Evolutionary conservation across 305 asterid genomes (phyloP).

Genomic region (Rubia peregrina): DNA sequence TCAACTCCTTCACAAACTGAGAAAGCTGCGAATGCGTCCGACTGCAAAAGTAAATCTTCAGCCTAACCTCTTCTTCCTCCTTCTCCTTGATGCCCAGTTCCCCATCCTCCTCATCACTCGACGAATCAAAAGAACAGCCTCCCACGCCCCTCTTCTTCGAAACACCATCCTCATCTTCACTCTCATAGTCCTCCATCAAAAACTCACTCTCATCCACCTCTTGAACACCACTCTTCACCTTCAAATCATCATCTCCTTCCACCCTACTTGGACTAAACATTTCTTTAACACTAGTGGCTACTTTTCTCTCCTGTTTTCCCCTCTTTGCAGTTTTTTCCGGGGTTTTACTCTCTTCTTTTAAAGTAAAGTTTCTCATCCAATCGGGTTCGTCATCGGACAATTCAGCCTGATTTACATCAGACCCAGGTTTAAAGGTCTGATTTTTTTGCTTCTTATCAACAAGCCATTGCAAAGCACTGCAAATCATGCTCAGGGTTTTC

Average conservation of each 20-base stretch:
- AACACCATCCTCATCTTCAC: conserved; percentile 55
- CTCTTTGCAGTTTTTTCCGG: conserved; percentile 26
- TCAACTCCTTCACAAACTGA: conserved; percentile 89
- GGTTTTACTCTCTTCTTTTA: conserved; percentile 35
- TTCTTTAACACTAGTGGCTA: conserved; percentile 28
- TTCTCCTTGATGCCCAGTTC: conserved; percentile 33
- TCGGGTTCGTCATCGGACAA: conserved; percentile 75
- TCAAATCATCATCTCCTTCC: conserved; percentile 27
- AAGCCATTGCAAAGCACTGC: conserved; percentile 97
- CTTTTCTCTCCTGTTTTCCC: conserved; percentile 19
- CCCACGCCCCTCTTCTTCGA: conserved; percentile 47
- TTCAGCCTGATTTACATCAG: conserved; percentile 21
- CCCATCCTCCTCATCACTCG: conserved; percentile 73
- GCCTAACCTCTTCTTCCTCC: conserved; percentile 49
- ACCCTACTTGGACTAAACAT: conserved; percentile 20
- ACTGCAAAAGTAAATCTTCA: conserved; percentile 83
- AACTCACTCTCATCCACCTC: conserved; percentile 60
- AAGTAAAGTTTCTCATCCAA: conserved; percentile 68
- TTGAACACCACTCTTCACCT: conserved; percentile 30
- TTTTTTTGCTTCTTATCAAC: conserved; percentile 49
- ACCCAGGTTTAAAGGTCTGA: conserved; percentile 1
- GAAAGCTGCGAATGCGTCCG: conserved; percentile 98
- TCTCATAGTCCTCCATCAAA: conserved; percentile 76
- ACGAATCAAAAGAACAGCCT: conserved; percentile 35
- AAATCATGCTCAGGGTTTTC: conserved; percentile 89